Evolutionary conservation across 1,284 basidiomycete species (phyloP).

Genomic region (Ceratobasidium sp.): DNA sequence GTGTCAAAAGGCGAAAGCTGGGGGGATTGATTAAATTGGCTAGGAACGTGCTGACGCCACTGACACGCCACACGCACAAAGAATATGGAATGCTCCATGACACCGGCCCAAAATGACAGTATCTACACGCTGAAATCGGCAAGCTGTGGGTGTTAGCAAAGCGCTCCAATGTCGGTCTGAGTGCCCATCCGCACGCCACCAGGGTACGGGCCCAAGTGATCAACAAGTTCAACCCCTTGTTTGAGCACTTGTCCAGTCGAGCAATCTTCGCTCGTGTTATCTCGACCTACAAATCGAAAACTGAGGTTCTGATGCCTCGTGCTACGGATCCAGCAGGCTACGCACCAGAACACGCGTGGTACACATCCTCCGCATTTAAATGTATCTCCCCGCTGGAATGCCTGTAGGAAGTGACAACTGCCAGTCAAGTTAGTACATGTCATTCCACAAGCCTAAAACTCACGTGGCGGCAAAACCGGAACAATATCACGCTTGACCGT

Average conservation of each 20-base stretch:
- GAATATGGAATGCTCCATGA: too few species aligned
- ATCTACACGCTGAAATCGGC: too few species aligned
- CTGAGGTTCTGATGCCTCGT: not conserved
- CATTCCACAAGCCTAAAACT: not conserved
- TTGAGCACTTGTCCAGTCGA: conserved; percentile 23
- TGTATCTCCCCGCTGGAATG: conserved; percentile 71
- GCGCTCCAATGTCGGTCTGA: not conserved
- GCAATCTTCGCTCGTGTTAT: conserved; percentile 25
- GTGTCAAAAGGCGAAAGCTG: not conserved
- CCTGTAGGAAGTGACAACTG: conserved; percentile 61
- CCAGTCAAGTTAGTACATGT: conserved; percentile 50
- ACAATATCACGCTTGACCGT: conserved; percentile 63
- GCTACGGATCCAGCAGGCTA: not conserved
- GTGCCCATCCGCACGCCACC: conserved; percentile 16
- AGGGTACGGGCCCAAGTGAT: conserved; percentile 36
- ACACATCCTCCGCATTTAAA: conserved; percentile 61
- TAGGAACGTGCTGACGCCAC: too few species aligned
- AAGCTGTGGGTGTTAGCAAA: not conserved
- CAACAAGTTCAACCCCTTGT: conserved; percentile 16
- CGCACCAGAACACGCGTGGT: conserved; percentile 62
- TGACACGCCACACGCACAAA: too few species aligned
- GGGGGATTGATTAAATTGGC: not conserved
- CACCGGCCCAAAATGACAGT: too few species aligned
- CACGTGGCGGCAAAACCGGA: conserved; percentile 59
- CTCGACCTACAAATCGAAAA: conserved; percentile 4